Evolutionary conservation across 805 yeast species (phyloP), one percentile per base, ranked within the genome.

Genomic region (Yamadazyma kitorensis): DNA sequence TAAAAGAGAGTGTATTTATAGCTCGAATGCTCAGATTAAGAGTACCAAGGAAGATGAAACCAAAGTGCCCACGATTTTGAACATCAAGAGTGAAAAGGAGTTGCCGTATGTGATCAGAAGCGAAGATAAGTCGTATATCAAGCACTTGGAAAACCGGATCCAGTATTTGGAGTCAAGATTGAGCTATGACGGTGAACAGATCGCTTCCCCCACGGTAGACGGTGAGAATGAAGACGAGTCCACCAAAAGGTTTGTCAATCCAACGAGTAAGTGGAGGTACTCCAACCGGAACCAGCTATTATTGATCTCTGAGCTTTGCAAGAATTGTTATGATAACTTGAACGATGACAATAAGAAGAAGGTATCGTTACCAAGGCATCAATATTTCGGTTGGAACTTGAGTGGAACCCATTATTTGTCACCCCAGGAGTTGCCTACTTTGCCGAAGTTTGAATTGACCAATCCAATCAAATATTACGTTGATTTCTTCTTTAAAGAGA

Each of bases 351-450:
- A 57, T 36, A 54, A 56, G 29, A 43, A 52, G 15, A 48, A 57
- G 11, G 60, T 76, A 10, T 46, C 55, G 9, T 40, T 72, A n/a
- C 83, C 83, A 4, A 53, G 83, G 29, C 59, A 68, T n/a, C 82
- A 79, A 48, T 72, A 67, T 32, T 79, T 74, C 45, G 83, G 82
- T 11, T 79, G 84, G 83, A 79, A 79, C 49, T 58, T 78, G 74
- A 61, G 72, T n/a, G 84, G 84, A 1, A 67, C 67, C 18, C 72
- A 70, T 45, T 79, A 74, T 47, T 41, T 76, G 13, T 39, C 40
- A 17, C 48, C 56, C 4, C 64, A 61, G 18, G 42, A 37, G 9
- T 43, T 67, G 24, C 73, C 72, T 11, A 54, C 49, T 2, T 35
- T 51, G 9, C 67, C 71, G 1, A 54, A 50, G 3, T 39, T 56